Base-by-base conservation (phyloP, 768 basidiomycete genomes). In the Mycena kentingensis region DNA sequence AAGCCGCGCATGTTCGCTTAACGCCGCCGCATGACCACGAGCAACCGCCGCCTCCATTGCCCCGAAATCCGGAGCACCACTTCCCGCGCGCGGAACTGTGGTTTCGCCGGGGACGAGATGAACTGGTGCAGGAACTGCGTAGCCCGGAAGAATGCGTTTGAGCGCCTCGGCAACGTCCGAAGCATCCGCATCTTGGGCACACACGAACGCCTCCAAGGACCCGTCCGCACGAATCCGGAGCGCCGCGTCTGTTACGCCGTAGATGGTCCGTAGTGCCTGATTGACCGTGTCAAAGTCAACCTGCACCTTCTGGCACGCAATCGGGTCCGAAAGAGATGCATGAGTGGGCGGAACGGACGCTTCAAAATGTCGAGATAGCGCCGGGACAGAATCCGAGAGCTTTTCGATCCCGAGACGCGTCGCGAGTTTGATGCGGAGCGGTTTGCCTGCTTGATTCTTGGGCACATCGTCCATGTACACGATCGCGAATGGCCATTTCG, bases 381-480 rank as follows among this genome's bases (percentile, higher is more conserved):
- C 31, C 3, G 77, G 70, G 2, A 68, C 61, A 5, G 49, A 54
- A 48, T 78, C 76, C 28, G 68, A 60, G 38, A 76, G 63, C 53
- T 61, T 49, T 13, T 68, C 69, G 8, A 79, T 60, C 4, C 67
- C 70, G n/a, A 78, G 66, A 0, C 78, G 73, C 39, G 68, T 68
- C 24, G 74, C 66, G 27, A 78, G 64, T 44, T 72, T 72, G 60
- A 77, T 77, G 11, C 77, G 71, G 11, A 77, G 65, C n/a, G 74
- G 73, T 61, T 79, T 78, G 39, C 77, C 77, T 25, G 75, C 74
- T 42, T 68, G 67, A 63, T 78, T 78, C 64, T 76, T 77, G 8
- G 78, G 78, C 4, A 79, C 54, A 47, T 74, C 73, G 32, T 72
- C 65, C 72, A 79, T 78, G 58, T 76, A 79, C 15, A 79, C 72